Evolutionary conservation across 2,329 filamentous ascomycete species (phyloP).

Genomic region (Stachybotrys elegans): DNA sequence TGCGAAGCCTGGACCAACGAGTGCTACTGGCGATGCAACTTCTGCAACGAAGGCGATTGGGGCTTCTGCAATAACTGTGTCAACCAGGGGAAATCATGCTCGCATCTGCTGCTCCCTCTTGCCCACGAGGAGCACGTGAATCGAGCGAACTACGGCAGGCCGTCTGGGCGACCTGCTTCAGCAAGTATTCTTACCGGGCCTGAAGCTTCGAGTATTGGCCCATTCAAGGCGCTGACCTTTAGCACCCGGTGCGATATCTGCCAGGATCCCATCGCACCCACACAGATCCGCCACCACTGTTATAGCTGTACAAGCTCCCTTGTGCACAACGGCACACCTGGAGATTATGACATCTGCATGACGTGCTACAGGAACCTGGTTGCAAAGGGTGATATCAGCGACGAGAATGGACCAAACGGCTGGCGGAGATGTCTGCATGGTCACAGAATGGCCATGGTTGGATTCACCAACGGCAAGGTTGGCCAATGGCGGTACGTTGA

Average conservation of each 20-base stretch:
- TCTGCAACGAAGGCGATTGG: constrained; percentile 91
- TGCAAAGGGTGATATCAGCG: constrained; percentile 57
- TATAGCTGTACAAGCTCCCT: constrained; percentile 58
- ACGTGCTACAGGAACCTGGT: constrained; percentile 70
- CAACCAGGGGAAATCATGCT: constrained; percentile 75
- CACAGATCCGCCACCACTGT: constrained; percentile 73
- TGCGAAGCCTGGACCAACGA: constrained; percentile 71
- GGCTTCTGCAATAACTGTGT: constrained; percentile 88
- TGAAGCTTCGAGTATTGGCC: constrained; percentile 39
- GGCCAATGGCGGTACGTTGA: constrained; percentile 65
- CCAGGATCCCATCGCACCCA: constrained; percentile 64
- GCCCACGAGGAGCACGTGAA: constrained; percentile 47
- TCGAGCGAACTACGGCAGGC: constrained; percentile 35
- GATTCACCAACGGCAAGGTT: constrained; percentile 64
- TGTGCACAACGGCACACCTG: constrained; percentile 42
- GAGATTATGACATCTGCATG: constrained; percentile 84
- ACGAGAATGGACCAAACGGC: constrained; percentile 71
- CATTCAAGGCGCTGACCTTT: constrained; percentile 66
- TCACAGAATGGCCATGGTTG: constrained; percentile 80
- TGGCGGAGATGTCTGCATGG: constrained; percentile 79
- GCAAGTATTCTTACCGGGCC: constrained; percentile 44
- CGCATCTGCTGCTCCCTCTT: constrained; percentile 74
- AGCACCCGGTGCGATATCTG: constrained; percentile 77
- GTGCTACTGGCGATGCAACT: constrained; percentile 84
- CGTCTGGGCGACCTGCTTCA: constrained; percentile 39